These are phyloP conservation scores for Epichloe scottii DNA, from an alignment of 2,329 filamentous ascomycete genomes.

Conservation along the genomic window DNA sequence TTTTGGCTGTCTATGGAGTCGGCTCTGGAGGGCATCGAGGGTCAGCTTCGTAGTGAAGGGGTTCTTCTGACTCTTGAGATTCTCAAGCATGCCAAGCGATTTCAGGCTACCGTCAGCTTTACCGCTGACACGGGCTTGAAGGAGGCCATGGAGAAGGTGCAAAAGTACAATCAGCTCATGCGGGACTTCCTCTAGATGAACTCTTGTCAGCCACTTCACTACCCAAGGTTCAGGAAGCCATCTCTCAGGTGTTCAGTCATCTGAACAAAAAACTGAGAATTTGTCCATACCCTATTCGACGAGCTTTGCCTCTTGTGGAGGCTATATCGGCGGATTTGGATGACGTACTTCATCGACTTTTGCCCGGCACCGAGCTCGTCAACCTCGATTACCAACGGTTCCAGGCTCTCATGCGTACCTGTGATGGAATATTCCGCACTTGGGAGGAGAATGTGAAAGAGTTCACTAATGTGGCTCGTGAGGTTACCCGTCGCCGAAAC, in stretches of 20 bases:
- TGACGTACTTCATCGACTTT: slow-evolving; percentile 67
- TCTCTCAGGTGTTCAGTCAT: slow-evolving; percentile 82
- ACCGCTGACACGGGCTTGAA: slow-evolving; percentile 90
- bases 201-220: slow-evolving; percentile 83
- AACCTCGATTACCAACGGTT: slow-evolving; percentile 91
- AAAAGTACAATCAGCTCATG: slow-evolving; percentile 99
- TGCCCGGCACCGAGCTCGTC: slow-evolving; percentile 79
- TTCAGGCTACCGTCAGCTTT: slow-evolving; percentile 95
- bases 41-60: slow-evolving; percentile 76
- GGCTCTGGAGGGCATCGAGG: slow-evolving; percentile 81
- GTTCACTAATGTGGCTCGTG: slow-evolving; percentile 93
- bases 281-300: slow-evolving; percentile 85
- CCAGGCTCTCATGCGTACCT: slow-evolving; percentile 67
- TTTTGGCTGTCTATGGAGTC: slow-evolving; percentile 98
- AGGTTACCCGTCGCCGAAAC: slow-evolving; percentile 82
- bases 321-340: slow-evolving; percentile 92
- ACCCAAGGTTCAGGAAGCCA: slow-evolving; percentile 75
- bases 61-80: slow-evolving; percentile 88
- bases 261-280: slow-evolving; percentile 97
- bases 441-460: slow-evolving; percentile 98
- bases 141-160: slow-evolving; percentile 89
- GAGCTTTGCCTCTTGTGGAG: slow-evolving; percentile 88
- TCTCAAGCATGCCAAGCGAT: slow-evolving; percentile 91
- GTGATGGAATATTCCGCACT: slow-evolving; percentile 73
- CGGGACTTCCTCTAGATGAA: slow-evolving; percentile 92